Conservation (phyloP, 1,139 yeast species). For the Tardiomyces blankii region DNA sequence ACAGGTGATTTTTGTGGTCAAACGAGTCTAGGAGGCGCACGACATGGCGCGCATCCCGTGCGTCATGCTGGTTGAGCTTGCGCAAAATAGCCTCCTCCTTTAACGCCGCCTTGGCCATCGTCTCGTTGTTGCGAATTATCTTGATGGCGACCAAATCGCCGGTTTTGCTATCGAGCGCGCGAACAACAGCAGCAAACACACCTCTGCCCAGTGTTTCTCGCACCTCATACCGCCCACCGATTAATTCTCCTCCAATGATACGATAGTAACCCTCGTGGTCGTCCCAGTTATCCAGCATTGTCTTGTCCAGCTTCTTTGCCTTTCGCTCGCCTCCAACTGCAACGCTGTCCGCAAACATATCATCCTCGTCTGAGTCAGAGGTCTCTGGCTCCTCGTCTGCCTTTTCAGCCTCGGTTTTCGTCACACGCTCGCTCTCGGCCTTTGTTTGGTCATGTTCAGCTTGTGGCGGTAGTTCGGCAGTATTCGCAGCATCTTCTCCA, state of each 20-base stretch:
- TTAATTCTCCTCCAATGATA: slow-evolving; percentile 52
- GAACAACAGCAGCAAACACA: slow-evolving; percentile 71
- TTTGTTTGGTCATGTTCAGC: too few species aligned
- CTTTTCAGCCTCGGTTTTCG: too few species aligned
- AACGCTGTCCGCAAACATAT: slow-evolving; percentile 14
- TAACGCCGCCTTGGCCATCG: slow-evolving; percentile 69
- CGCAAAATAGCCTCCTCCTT: slow-evolving; percentile 65
- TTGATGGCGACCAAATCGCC: slow-evolving; percentile 59
- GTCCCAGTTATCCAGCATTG: slow-evolving; percentile 27
- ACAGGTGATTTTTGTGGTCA: slow-evolving; percentile 72
- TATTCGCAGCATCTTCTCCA: too few species aligned
- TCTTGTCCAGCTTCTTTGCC: slow-evolving; percentile 15
- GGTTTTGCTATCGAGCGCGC: slow-evolving; percentile 57
- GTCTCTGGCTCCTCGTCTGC: too few species aligned
- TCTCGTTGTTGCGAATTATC: slow-evolving; percentile 60
- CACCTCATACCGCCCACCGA: slow-evolving; percentile 65
- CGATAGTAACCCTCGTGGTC: slow-evolving; percentile 56
- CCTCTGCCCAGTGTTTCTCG: slow-evolving; percentile 58
- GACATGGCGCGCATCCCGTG: slow-evolving; percentile 32
- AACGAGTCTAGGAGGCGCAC: slow-evolving; percentile 58
- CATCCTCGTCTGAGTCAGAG: slow-evolving; percentile 5
- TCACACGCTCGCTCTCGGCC: too few species aligned
- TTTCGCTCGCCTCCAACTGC: slow-evolving; percentile 1
- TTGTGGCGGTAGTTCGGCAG: too few species aligned
- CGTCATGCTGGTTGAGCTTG: slow-evolving; percentile 29